Conservation (phyloP, 2,329 filamentous ascomycete genomes). For the Cordyceps javanica region DNA sequence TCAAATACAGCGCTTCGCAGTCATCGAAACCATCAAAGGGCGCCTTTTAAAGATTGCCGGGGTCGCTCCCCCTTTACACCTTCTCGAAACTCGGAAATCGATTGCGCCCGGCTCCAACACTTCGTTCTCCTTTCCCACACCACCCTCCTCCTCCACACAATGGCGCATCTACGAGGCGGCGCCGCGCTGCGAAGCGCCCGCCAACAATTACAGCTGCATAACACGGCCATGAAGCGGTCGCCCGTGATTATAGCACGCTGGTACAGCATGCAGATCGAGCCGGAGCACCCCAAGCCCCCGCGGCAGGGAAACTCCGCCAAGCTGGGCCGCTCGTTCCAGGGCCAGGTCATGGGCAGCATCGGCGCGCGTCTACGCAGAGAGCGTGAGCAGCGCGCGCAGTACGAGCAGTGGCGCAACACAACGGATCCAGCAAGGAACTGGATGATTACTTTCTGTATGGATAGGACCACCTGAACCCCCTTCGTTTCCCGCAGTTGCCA, state of each 20-base stretch:
- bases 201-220: slow-evolving; percentile 9
- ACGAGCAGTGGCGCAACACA: slow-evolving; percentile 35
- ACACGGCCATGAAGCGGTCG: slow-evolving; percentile 2
- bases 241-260: slow-evolving; percentile 18
- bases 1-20: not conserved
- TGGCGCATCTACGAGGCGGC: slow-evolving; percentile 29
- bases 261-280: slow-evolving; percentile 32
- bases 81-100: not conserved
- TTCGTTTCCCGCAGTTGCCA: not conserved
- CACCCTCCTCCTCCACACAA: slow-evolving; percentile 12
- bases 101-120: slow-evolving; percentile 1
- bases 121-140: not conserved
- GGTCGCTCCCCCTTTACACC: not conserved
- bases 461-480: too few species aligned
- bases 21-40: not conserved
- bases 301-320: slow-evolving; percentile 31
- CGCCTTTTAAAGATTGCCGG: not conserved
- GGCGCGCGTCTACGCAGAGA: slow-evolving; percentile 49
- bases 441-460: slow-evolving; percentile 49
- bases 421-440: slow-evolving; percentile 40
- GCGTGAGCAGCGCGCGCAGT: slow-evolving; percentile 46
- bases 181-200: slow-evolving; percentile 24
- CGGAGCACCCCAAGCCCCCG: slow-evolving; percentile 25
- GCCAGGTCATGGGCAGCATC: slow-evolving; percentile 55
- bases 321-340: slow-evolving; percentile 43